These are phyloP conservation scores for Phytophthora ramorum DNA, from an alignment of 352 stramenopile genomes.

Conservation along the genomic window DNA sequence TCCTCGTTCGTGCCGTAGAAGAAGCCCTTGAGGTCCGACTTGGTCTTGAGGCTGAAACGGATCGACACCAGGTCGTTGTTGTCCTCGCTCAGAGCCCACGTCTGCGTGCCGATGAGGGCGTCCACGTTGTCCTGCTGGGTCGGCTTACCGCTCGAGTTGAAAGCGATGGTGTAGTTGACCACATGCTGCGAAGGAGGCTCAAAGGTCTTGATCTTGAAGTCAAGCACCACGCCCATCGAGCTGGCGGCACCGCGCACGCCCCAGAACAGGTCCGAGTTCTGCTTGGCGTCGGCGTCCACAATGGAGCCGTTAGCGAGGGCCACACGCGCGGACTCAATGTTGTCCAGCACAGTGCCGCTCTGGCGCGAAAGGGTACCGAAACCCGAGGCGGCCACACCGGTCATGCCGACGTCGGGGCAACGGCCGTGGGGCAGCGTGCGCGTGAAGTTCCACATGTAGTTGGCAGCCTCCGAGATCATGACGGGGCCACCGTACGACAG, in stretches of 20 bases:
- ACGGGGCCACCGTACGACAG: constrained; percentile 37
- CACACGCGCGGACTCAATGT: constrained; percentile 31
- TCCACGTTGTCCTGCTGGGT: constrained; percentile 36
- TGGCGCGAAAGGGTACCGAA: constrained; percentile 33
- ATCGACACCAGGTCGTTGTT: constrained; percentile 39
- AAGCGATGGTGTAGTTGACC: constrained; percentile 28
- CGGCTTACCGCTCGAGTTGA: constrained; percentile 18
- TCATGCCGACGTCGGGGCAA: constrained; percentile 39
- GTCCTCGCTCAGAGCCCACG: constrained; percentile 27
- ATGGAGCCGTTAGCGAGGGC: constrained; percentile 34
- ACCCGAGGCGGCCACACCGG: constrained; percentile 29
- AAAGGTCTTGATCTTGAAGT: constrained; percentile 33
- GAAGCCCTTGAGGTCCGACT: constrained; percentile 23
- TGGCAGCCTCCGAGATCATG: constrained; percentile 35
- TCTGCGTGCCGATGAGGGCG: constrained; percentile 29
- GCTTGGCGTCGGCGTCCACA: constrained; percentile 23
- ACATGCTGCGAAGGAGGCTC: constrained; percentile 18
- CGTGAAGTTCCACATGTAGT: constrained; percentile 27
- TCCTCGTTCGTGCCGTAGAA: constrained; percentile 18
- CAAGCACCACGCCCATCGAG: constrained; percentile 31
- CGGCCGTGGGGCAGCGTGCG: constrained; percentile 32
- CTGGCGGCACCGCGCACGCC: constrained; percentile 32
- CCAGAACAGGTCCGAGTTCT: constrained; percentile 36
- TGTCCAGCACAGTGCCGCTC: constrained; percentile 33
- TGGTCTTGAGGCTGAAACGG: constrained; percentile 27